These are phyloP conservation scores for Sergeia podlipaevii DNA, from an alignment of 208 protist species.

Conservation along the genomic window DNA sequence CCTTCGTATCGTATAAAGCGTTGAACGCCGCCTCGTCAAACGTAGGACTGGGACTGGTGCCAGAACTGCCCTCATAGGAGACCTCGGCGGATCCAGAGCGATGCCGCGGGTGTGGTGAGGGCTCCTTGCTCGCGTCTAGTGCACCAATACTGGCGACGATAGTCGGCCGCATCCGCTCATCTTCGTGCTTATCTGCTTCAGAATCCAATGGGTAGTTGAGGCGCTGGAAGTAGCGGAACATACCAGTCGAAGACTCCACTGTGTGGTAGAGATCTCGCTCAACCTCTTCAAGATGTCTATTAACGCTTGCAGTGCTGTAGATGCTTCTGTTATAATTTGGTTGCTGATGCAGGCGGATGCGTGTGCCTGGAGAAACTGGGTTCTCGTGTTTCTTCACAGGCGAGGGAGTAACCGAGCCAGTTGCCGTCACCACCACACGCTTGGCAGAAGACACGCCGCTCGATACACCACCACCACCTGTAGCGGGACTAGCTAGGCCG, in stretches of 20 bases:
- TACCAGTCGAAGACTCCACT: slow-evolving; percentile 24
- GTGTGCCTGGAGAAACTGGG: slow-evolving; percentile 8
- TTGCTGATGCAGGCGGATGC: background rate
- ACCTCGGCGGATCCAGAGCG: slow-evolving; percentile 4
- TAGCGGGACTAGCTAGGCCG: slow-evolving; percentile 4
- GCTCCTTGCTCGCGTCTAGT: slow-evolving; percentile 20
- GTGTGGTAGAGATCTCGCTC: slow-evolving; percentile 54
- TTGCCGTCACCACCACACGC: background rate
- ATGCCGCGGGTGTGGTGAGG: slow-evolving; percentile 34
- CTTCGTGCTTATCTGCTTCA: background rate
- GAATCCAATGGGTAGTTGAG: slow-evolving; percentile 64
- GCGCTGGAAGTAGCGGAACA: slow-evolving; percentile 60
- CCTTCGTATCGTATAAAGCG: slow-evolving; percentile 7
- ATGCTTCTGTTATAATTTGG: too few species aligned
- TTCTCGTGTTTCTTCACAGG: slow-evolving; percentile 44
- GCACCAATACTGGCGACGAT: background rate
- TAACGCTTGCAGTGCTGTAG: too few species aligned
- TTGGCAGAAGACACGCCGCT: slow-evolving; percentile 4
- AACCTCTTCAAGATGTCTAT: slow-evolving; percentile 21
- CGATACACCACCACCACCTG: background rate
- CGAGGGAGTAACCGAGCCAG: slow-evolving; percentile 23
- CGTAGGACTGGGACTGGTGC: slow-evolving; percentile 25
- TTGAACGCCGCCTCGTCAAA: slow-evolving; percentile 49
- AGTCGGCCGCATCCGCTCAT: background rate
- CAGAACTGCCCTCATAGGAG: background rate